Base-by-base conservation (phyloP, 2,329 filamentous ascomycete genomes). In the Chaetomium globosum region DNA sequence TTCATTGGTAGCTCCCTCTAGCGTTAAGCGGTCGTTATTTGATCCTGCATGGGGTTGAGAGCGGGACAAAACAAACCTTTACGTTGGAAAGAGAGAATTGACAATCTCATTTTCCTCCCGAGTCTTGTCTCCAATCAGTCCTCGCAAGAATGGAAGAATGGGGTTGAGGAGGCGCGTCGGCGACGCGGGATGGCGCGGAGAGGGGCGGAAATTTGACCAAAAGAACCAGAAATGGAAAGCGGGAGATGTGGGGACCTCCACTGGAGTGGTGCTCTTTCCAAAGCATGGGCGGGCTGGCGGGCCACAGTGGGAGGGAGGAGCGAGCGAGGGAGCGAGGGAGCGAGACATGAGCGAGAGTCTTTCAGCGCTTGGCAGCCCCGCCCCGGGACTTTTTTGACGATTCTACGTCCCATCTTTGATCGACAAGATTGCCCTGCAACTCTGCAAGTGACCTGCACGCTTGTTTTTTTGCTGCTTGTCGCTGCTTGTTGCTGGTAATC, bases 151-250 rank as follows among this genome's bases (percentile, higher is more conserved):
- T 26, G 33, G 33, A 10, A 10, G 23, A 26, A 26, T 26, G 26
- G 9, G 3, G 30, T 21, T 43, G 53, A 23, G 16, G 39, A 61
- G 55, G 59, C 51, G 26, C 39, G 62, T 49, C 28, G 19, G 53
- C 7, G 30, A 53, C 61, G 55, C 55, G 61, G 61, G 61, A 54
- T 64, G 55, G 61, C 55, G 61, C 55, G 55, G 61, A 7, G 52
- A 54, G 31, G 55, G 55, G 53, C 31, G 49, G 61, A 59, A 48
- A 64, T 59, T 59, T 54, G 61, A 48, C 26, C 26, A 39, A 53
- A 39, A n/a, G 16, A 48, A 13, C 16, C 21, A 39, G 28, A 39
- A 36, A 43, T 43, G 39, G 39, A 28, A 48, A n/a, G 28, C 39
- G 30, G 43, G 30, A 56, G 33, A 31, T 59, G 56, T 48, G 56